Conservation (phyloP, 78 protist species). For the Dictyostelium firmibasis region DNA sequence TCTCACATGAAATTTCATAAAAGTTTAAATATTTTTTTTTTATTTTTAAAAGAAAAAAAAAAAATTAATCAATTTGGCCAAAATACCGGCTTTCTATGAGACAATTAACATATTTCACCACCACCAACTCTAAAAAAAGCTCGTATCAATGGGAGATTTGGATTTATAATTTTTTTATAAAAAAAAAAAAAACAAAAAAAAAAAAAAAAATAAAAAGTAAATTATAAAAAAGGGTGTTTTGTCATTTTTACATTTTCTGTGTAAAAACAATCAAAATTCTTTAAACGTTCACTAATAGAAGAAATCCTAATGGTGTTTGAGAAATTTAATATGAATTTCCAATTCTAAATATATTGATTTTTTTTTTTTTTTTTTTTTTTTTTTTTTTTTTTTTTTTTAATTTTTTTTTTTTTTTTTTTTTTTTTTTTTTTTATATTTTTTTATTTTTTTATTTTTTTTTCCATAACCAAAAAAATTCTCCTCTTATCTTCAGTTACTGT, state of each 20-base stretch:
- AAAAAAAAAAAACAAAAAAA: neutral
- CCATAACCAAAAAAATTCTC: neutral
- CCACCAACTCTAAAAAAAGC: neutral
- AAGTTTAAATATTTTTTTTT: neutral
- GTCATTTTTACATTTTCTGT: neutral
- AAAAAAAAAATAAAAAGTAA: too few species aligned
- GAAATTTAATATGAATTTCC: neutral
- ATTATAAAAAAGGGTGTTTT: too few species aligned
- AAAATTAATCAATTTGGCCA: neutral
- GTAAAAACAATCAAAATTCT: neutral
- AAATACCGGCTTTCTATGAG: neutral
- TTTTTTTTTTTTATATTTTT: neutral
- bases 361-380: neutral
- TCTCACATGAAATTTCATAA: neutral
- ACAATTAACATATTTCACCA: neutral
- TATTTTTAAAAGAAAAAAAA: neutral
- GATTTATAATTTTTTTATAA: neutral
- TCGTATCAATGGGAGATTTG: neutral
- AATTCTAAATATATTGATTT: neutral
- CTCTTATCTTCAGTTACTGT: neutral
- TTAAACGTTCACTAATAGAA: neutral
- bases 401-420: neutral
- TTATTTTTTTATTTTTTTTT: neutral
- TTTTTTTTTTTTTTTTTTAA: neutral
- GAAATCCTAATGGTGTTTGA: neutral